Base-by-base conservation (phyloP, 352 stramenopile species). In the Phytophthora cactorum region DNA sequence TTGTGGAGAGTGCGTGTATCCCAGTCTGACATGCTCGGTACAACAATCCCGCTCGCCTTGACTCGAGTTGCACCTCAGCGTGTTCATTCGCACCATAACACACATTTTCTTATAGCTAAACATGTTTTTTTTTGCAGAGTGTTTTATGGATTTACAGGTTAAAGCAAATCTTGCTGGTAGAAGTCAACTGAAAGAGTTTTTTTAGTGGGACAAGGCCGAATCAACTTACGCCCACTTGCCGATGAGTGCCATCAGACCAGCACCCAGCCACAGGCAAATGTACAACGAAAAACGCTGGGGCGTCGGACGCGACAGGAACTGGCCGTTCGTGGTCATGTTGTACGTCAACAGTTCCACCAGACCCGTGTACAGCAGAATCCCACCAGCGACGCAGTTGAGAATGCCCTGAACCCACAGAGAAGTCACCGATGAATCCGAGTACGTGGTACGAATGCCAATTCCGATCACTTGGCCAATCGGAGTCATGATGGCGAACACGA, bases 351-450 rank as follows among this genome's bases (percentile, higher is more conserved):
- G 58, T 60, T 89, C 76, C 27, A 91, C 78, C 22, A 91, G 59
- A 31, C 82, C 81, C 34, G 78, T 86, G 76, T 93, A 91, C 28
- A 92, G 56, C 68, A 93, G 50, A 57, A 91, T 91, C 28, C 77
- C 86, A 10, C 77, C 86, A 3, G 83, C 85, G 14, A 93, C 62
- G 44, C 80, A 86, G 74, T 91, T 74, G 31, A 93, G 71, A 36
- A 84, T 74, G 10, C 82, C 84, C 52, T 90, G 66, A 49, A 89
- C 81, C 78, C 80, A 90, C 5, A 89, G 67, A 46, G 82, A 73
- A 0, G 78, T 79, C 9, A 46, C 10, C 1, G 78, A 89, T 11
- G 78, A 82, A 43, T 56, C 59, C 52, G 73, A 86, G 73, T 91
- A 90, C 27, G 79, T 72, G 14, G 52, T 77, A 51, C 69, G 78